These are phyloP conservation scores for Posidonia australis DNA, from an alignment of 106 monocot species.

Conservation along the genomic window DNA sequence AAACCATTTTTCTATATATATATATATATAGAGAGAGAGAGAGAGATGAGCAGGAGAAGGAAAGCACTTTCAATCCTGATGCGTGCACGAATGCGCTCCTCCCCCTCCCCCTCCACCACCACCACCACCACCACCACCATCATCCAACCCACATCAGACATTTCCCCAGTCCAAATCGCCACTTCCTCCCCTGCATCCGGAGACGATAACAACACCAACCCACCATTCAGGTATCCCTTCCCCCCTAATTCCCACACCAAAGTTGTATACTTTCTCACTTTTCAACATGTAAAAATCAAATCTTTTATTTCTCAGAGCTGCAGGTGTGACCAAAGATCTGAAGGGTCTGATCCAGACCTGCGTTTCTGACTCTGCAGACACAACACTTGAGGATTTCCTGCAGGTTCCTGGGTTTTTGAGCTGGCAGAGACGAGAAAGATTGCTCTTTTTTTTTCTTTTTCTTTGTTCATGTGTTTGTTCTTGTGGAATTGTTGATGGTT, in stretches of 20 bases:
- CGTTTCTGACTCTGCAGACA: conserved; percentile 31
- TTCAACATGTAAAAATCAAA: not conserved
- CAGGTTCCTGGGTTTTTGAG: conserved; percentile 15
- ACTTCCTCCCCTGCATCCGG: too few species aligned
- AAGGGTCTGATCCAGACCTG: conserved; percentile 44
- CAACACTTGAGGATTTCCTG: conserved; percentile 31
- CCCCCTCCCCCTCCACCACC: conserved; percentile 4
- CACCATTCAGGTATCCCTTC: not conserved
- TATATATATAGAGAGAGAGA: not conserved
- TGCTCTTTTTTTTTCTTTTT: not conserved
- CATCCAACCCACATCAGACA: too few species aligned
- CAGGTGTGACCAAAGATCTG: conserved; percentile 24
- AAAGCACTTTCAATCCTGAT: conserved; percentile 44
- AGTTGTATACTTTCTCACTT: not conserved
- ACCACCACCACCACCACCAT: not conserved
- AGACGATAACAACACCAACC: not conserved
- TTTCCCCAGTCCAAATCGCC: not conserved
- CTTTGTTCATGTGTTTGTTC: not conserved
- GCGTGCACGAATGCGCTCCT: conserved; percentile 37
- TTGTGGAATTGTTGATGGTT: not conserved
- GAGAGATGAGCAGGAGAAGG: conserved; percentile 13
- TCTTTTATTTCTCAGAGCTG: not conserved
- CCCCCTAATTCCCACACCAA: not conserved
- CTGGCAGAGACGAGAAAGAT: not conserved
- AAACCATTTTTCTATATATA: too few species aligned